Evolutionary conservation across 192 early-diverging fungal genomes (phyloP).

Genomic region (Endogone sp.): DNA sequence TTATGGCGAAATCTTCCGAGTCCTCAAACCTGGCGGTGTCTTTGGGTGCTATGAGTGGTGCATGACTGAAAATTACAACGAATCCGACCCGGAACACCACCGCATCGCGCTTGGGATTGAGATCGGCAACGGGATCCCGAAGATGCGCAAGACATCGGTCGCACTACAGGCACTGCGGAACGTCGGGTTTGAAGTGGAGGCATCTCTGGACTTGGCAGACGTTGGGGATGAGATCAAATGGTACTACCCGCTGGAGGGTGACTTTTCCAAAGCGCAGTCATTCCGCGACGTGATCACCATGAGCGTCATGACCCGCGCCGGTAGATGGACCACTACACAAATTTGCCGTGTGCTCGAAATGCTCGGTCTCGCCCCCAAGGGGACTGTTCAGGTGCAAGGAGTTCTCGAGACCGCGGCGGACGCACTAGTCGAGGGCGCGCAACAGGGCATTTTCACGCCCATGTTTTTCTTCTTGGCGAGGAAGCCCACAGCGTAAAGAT

Average conservation of each 20-base stretch:
- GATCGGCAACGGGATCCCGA: conserved; percentile 86
- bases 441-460: conserved; percentile 84
- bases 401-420: conserved; percentile 81
- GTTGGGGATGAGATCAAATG: conserved; percentile 71
- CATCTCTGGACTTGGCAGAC: conserved; percentile 59
- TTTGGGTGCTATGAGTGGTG: conserved; percentile 98
- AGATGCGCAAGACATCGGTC: conserved; percentile 71
- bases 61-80: conserved; percentile 86
- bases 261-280: conserved; percentile 42
- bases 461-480: conserved; percentile 87
- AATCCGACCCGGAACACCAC: conserved; percentile 64
- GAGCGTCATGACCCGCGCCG: conserved; percentile 47
- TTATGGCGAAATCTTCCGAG: conserved; percentile 86
- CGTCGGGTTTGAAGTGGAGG: conserved; percentile 84
- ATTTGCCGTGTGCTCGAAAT: conserved; percentile 77
- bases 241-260: conserved; percentile 78
- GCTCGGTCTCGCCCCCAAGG: conserved; percentile 79
- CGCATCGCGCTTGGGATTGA: conserved; percentile 81
- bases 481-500: conserved; percentile 43
- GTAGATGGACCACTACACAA: conserved; percentile 71
- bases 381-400: conserved; percentile 78
- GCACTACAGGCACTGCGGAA: conserved; percentile 76
- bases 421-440: conserved; percentile 76
- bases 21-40: conserved; percentile 86
- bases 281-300: conserved; percentile 46